A percentile compares a stretch with the other conserved stretches of the same genome.
Conservation (phyloP, 2,329 filamentous ascomycete genomes). For the Clonostachys solani region DNA sequence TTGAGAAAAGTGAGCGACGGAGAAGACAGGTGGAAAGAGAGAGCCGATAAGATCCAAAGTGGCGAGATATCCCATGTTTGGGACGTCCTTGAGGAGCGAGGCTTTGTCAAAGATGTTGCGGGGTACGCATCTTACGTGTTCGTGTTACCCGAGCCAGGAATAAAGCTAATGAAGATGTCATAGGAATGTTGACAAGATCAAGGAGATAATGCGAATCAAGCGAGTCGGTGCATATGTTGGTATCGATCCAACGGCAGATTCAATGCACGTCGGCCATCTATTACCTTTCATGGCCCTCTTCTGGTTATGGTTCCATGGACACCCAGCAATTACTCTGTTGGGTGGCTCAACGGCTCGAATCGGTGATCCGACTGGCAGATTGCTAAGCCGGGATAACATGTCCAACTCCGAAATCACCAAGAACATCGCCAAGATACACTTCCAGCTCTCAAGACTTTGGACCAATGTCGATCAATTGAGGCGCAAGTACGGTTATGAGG, state of each 20-base stretch:
- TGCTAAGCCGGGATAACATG: conserved; percentile 55
- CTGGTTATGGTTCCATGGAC: conserved; percentile 78
- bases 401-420: conserved; percentile 46
- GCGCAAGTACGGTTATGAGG: conserved; percentile 58
- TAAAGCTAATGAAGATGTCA: conserved; percentile 1
- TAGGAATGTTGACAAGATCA: conserved; percentile 47
- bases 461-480: conserved; percentile 65
- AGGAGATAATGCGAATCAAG: conserved; percentile 58
- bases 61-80: conserved; percentile 53
- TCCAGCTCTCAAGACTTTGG: conserved; percentile 71
- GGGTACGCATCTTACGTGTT: conserved; percentile 45
- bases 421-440: conserved; percentile 65
- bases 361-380: conserved; percentile 72
- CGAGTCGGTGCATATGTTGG: conserved; percentile 75
- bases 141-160: not conserved
- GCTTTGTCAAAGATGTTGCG: conserved; percentile 69
- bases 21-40: conserved; percentile 39
- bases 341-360: conserved; percentile 74
- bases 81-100: conserved; percentile 65
- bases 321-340: conserved; percentile 61
- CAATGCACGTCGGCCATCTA: conserved; percentile 76
- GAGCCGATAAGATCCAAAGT: conserved; percentile 39
- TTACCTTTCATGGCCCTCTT: conserved; percentile 79
- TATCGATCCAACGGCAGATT: conserved; percentile 76
- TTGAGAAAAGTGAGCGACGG: conserved; percentile 37